A percentile compares a stretch with the other conserved stretches of the same genome.
Evolutionary conservation across 805 yeast species (phyloP).

Genomic region (Spathaspora boniae): DNA sequence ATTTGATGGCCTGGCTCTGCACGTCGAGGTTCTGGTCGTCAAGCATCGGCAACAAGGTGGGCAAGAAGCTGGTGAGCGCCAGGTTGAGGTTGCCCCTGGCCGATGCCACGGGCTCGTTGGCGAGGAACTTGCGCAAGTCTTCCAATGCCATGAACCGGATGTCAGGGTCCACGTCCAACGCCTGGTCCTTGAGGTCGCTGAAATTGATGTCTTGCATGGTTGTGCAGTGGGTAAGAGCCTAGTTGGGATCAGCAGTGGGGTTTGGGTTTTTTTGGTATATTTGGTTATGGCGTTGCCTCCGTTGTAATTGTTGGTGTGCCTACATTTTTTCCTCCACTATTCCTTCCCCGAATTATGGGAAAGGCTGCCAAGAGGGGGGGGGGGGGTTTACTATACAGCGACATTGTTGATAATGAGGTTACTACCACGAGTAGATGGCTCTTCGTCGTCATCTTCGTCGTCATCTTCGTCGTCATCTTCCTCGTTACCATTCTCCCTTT

Average conservation of each 20-base stretch:
- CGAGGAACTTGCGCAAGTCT: constrained; percentile 54
- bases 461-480: constrained; percentile 17
- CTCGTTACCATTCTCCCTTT: constrained; percentile 42
- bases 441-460: constrained; percentile 11
- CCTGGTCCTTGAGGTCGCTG: constrained; percentile 36
- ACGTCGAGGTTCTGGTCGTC: constrained; percentile 69
- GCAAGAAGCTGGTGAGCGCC: constrained; percentile 31
- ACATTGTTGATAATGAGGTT: not conserved
- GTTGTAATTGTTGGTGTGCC: constrained; percentile 7
- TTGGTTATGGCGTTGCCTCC: constrained; percentile 2
- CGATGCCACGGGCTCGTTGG: constrained; percentile 1
- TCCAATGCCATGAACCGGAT: constrained; percentile 81
- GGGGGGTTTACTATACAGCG: not conserved
- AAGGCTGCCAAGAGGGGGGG: not conserved
- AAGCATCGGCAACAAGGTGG: constrained; percentile 41
- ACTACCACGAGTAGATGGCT: not conserved
- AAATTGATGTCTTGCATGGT: constrained; percentile 25
- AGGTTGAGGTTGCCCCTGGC: constrained; percentile 12
- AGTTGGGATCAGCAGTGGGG: no score
- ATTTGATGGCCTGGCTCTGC: constrained; percentile 67
- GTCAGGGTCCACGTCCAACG: constrained; percentile 73
- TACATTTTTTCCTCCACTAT: not conserved
- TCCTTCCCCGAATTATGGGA: not conserved
- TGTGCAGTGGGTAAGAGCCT: no score
- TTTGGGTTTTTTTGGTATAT: no score